Base-by-base conservation (phyloP, 129 eudicot genomes). In the Erigeron canadensis region DNA sequence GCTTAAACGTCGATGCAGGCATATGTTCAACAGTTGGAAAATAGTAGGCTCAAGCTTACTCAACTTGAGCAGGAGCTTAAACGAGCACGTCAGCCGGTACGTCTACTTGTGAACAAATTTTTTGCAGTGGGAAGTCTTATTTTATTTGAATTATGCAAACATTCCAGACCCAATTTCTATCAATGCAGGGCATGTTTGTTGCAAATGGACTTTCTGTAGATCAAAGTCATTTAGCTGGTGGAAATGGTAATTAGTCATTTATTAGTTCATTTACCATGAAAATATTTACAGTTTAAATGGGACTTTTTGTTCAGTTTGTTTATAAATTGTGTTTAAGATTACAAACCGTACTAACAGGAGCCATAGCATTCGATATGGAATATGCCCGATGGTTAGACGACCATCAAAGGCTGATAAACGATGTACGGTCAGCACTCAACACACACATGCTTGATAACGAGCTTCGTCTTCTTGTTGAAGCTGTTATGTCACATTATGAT, bases 11-110 rank as follows among this genome's bases (percentile, higher is more conserved):
- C 34, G 59, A 50, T 45, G 23, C 72, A 94, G 96, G 98, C 98
- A n/a, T 89, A 94, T 80, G 96, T 94, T 81, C 96, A 94, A 83
- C 98, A 94, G 75, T 85, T 94, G 34, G 98, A 94, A 82, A 87
- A 55, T 51, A 93, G 98, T 73, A 84, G 96, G 73, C 69, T 83
- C 15, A 87, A 75, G 82, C 95, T 93, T 40, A 55, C 97, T 22
- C 90, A 89, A 40, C 78, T 94, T 43, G 98, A 94, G 74, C 95
- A 86, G 53, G 96, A 94, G 81, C 89, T 89, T 18, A 88, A 87
- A 75, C 92, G 74, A 68, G 86, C 90, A 11, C 96, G 90, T 5
- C 95, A 89, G 34, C 98, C 89, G 98, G 98, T 92, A 3, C 7
- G 47, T 37, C 17, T 23, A 15, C 19, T 9, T 1, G 62, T 28